phyloP scores from a whole-genome alignment of 2,329 filamentous ascomycete species.

The Colletotrichum zoysiae region DNA sequence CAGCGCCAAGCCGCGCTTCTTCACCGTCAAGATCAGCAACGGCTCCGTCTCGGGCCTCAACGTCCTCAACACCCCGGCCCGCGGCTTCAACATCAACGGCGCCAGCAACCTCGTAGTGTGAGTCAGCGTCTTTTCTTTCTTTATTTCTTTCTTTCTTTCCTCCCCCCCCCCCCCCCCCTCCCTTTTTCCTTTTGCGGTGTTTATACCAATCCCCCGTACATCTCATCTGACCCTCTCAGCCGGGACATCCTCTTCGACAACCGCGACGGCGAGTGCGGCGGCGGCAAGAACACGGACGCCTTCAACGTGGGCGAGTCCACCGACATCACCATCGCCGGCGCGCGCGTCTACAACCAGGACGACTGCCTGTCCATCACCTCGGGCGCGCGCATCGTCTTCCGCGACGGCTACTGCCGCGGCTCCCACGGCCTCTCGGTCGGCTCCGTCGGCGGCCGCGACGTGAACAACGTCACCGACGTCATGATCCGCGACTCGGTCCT shows the following conservation, averaged over 20 bases:
- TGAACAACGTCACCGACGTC: constrained; percentile 67
- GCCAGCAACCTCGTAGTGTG: constrained; percentile 54
- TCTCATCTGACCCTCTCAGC: constrained; percentile 40
- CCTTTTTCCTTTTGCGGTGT: no score
- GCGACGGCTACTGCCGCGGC: constrained; percentile 57
- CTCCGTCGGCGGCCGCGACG: constrained; percentile 59
- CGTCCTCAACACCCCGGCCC: constrained; percentile 58
- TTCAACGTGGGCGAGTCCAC: constrained; percentile 67
- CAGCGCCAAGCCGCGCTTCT: constrained; percentile 51
- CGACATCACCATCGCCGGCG: constrained; percentile 64
- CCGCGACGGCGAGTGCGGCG: constrained; percentile 52
- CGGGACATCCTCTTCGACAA: constrained; percentile 55
- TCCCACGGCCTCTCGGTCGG: constrained; percentile 60
- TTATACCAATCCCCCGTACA: no score
- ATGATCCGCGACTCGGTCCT: constrained; percentile 63
- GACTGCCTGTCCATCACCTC: constrained; percentile 72
- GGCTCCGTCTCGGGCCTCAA: constrained; percentile 55
- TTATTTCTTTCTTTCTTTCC: no score
- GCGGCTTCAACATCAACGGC: constrained; percentile 56
- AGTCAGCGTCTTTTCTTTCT: background rate
- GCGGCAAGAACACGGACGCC: constrained; percentile 68
- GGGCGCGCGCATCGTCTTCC: constrained; percentile 61
- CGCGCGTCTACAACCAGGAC: constrained; percentile 71
- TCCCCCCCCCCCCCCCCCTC: no score
- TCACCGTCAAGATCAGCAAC: constrained; percentile 59